A percentile compares a stretch with the other conserved stretches of the same genome.
Evolutionary conservation across 768 basidiomycete species (phyloP).

Genomic region (Termitomyces sp.): DNA sequence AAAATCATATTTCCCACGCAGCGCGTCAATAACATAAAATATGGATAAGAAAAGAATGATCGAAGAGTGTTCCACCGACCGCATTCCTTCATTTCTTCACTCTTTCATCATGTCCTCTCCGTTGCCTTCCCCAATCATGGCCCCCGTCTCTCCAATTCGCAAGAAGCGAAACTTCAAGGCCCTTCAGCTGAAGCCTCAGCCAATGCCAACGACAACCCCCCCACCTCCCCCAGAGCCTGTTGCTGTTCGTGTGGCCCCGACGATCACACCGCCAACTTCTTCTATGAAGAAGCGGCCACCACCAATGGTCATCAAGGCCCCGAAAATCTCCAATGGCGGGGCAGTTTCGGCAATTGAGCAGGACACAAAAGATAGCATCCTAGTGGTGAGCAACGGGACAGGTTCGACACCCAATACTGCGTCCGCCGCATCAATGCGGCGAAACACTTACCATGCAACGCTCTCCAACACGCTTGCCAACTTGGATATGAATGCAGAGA

Average conservation of each 20-base stretch:
- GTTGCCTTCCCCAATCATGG: constrained; percentile 9
- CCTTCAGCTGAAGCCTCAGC: constrained; percentile 65
- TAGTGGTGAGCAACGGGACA: constrained; percentile 42
- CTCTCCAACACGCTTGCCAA: constrained; percentile 83
- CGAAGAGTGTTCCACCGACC: constrained; percentile 2
- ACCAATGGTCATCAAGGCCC: constrained; percentile 77
- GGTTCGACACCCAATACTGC: constrained; percentile 51
- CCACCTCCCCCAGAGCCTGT: constrained; percentile 37
- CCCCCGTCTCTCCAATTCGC: constrained; percentile 50
- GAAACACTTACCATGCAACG: constrained; percentile 75
- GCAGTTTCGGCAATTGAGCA: constrained; percentile 38
- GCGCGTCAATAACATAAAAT: constrained; percentile 13
- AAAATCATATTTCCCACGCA: constrained; percentile 10
- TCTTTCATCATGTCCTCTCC: constrained; percentile 7
- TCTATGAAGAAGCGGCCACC: constrained; percentile 69
- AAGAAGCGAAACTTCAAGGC: constrained; percentile 93
- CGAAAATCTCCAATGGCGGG: constrained; percentile 50
- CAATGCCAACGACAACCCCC: constrained; percentile 32
- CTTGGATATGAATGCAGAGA: constrained; percentile 81
- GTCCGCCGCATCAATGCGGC: constrained; percentile 47
- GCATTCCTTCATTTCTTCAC: constrained; percentile 1
- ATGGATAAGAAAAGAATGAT: constrained; percentile 4
- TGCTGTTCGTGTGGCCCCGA: constrained; percentile 47
- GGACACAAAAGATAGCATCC: constrained; percentile 33
- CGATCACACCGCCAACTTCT: constrained; percentile 29